Percentiles rank a stretch among this genome's conserved stretches.
Evolutionary conservation across 345 rosid species (phyloP).

Genomic region (Linum usitatissimum): DNA sequence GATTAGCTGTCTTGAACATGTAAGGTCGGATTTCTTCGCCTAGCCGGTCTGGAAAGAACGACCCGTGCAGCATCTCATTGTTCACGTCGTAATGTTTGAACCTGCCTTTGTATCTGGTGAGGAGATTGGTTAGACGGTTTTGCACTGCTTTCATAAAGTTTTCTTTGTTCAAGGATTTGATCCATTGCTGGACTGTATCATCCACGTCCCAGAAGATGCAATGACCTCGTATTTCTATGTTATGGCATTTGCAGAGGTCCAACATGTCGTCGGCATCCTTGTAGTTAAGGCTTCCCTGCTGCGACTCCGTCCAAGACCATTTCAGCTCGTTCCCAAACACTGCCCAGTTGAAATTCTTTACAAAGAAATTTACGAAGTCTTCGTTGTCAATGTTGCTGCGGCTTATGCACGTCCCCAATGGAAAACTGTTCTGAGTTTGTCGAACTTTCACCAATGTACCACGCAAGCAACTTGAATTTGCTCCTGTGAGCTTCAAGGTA

Average conservation of each 20-base stretch:
- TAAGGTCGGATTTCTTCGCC: background rate
- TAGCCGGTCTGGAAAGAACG: slow-evolving; percentile 1
- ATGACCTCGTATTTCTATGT: slow-evolving; percentile 21
- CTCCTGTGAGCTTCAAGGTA: slow-evolving; percentile 49
- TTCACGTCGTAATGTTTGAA: slow-evolving; percentile 26
- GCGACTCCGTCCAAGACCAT: slow-evolving; percentile 5
- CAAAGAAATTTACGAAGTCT: background rate
- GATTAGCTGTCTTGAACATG: slow-evolving; percentile 7
- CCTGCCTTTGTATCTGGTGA: slow-evolving; percentile 17
- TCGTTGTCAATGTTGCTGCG: slow-evolving; percentile 8
- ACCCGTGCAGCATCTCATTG: slow-evolving; percentile 48
- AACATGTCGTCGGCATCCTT: slow-evolving; percentile 3
- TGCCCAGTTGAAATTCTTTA: slow-evolving; percentile 3
- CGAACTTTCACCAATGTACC: slow-evolving; percentile 50
- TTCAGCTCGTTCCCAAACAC: slow-evolving; percentile 9
- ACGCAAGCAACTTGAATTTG: slow-evolving; percentile 21
- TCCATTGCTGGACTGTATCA: slow-evolving; percentile 34
- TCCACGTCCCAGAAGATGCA: slow-evolving; percentile 48
- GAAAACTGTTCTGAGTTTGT: slow-evolving; percentile 7
- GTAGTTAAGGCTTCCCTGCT: background rate
- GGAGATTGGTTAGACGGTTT: slow-evolving; percentile 27
- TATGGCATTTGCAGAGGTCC: background rate
- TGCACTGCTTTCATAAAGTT: slow-evolving; percentile 30
- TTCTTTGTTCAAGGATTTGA: slow-evolving; percentile 21
- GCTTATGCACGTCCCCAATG: slow-evolving; percentile 1